Evolutionary conservation across 2,329 filamentous ascomycete species (phyloP).

Genomic region (Neoascochyta sp.): DNA sequence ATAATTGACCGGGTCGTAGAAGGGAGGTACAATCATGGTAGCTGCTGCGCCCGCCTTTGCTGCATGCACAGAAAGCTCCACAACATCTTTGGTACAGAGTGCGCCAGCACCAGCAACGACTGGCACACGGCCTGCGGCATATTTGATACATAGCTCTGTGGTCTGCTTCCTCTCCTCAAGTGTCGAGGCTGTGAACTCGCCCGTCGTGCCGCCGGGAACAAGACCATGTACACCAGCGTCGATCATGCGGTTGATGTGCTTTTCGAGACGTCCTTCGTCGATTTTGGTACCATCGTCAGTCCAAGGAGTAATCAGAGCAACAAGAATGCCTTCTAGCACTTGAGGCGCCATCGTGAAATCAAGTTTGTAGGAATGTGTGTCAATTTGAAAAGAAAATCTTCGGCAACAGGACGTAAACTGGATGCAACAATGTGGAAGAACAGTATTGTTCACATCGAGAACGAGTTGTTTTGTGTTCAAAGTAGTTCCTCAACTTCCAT

Average conservation of each 20-base stretch:
- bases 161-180: slow-evolving; percentile 47
- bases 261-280: slow-evolving; percentile 40
- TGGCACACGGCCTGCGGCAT: slow-evolving; percentile 41
- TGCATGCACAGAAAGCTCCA: slow-evolving; percentile 44
- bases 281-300: slow-evolving; percentile 43
- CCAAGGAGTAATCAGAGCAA: slow-evolving; percentile 50
- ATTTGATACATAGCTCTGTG: slow-evolving; percentile 39
- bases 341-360: slow-evolving; percentile 11
- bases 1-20: slow-evolving; percentile 47
- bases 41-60: slow-evolving; percentile 41
- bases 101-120: slow-evolving; percentile 47
- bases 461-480: slow-evolving; percentile 4
- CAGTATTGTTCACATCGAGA: background rate
- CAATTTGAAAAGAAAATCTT: no score
- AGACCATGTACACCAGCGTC: slow-evolving; percentile 48
- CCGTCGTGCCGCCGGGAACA: slow-evolving; percentile 51
- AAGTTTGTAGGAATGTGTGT: background rate
- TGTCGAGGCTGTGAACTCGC: slow-evolving; percentile 49
- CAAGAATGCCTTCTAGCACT: slow-evolving; percentile 43
- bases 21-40: slow-evolving; percentile 51
- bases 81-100: slow-evolving; percentile 40
- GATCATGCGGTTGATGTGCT: slow-evolving; percentile 48
- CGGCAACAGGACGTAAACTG: background rate
- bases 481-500: slow-evolving; percentile 1
- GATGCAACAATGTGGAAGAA: background rate